Percentiles rank a stretch among this genome's conserved stretches.
Evolutionary conservation across 2,329 filamentous ascomycete genomes (phyloP).

Genomic region (Pestalotiopsis sp.): DNA sequence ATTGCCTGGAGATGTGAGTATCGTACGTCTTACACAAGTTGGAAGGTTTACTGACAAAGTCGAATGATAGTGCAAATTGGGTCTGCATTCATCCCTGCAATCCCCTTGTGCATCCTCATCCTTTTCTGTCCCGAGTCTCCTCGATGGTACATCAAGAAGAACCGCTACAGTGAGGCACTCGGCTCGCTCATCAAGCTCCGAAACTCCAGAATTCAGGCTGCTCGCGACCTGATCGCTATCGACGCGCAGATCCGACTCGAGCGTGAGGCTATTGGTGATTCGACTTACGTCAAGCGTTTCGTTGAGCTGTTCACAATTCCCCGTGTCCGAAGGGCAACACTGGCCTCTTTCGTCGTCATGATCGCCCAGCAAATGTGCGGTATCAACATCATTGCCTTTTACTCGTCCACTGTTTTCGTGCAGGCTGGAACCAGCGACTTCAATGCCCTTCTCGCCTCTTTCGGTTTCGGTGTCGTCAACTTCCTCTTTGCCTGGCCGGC

Average conservation of each 20-base stretch:
- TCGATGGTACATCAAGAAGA: constrained; percentile 50
- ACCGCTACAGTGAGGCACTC: constrained; percentile 47
- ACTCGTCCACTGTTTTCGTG: constrained; percentile 65
- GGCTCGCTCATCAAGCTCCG: constrained; percentile 46
- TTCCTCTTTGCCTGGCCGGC: constrained; percentile 68
- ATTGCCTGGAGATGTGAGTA: constrained; percentile 27
- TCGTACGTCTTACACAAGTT: not conserved
- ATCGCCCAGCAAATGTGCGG: constrained; percentile 73
- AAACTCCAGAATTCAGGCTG: constrained; percentile 53
- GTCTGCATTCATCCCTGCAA: constrained; percentile 26
- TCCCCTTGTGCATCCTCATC: constrained; percentile 22
- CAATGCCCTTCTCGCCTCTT: constrained; percentile 62
- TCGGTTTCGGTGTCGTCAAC: constrained; percentile 67
- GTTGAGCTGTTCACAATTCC: constrained; percentile 70
- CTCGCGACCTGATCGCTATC: constrained; percentile 56
- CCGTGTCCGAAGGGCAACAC: constrained; percentile 70
- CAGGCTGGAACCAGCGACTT: constrained; percentile 58
- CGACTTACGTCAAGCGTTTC: constrained; percentile 38
- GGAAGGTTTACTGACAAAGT: constrained; percentile 5
- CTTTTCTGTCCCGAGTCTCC: constrained; percentile 48
- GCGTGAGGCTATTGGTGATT: constrained; percentile 13
- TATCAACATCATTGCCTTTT: constrained; percentile 43
- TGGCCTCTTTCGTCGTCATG: constrained; percentile 81
- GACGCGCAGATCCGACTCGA: constrained; percentile 27
- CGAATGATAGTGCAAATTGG: constrained; percentile 23